A percentile compares a stretch with the other conserved stretches of the same genome.
Evolutionary conservation across 139 green algal genomes (phyloP).

Genomic region (Coelastrella sp.): DNA sequence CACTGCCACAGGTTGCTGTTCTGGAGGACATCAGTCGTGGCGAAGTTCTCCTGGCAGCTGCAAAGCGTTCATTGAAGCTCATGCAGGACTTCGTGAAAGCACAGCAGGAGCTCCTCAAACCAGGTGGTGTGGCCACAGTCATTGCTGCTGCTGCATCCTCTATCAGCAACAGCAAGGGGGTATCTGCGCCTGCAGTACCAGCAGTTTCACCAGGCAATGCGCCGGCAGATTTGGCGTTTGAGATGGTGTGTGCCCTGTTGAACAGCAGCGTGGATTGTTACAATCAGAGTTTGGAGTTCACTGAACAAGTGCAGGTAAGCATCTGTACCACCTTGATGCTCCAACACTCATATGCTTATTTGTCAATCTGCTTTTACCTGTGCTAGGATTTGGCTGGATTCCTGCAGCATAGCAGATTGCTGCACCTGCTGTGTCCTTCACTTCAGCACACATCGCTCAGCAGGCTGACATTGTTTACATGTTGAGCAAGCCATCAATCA

Average conservation of each 20-base stretch:
- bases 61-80: constrained; percentile 22
- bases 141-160: constrained; percentile 58
- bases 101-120: constrained; percentile 27
- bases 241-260: constrained; percentile 78
- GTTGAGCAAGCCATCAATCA: too few relatives aligned
- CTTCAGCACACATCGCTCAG: too few relatives aligned
- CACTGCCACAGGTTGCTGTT: constrained; percentile 33
- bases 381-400: too few relatives aligned
- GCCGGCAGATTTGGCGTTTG: constrained; percentile 48
- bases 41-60: constrained; percentile 65
- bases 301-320: constrained; percentile 65
- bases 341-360: neutral
- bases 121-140: neutral
- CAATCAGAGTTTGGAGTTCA: constrained; percentile 82
- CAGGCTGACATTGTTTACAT: too few relatives aligned
- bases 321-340: neutral
- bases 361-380: too few relatives aligned
- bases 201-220: neutral
- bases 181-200: neutral
- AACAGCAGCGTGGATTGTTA: constrained; percentile 91
- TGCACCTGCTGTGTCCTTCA: too few relatives aligned
- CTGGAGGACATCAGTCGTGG: constrained; percentile 56
- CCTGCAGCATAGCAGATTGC: too few relatives aligned
- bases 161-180: constrained; percentile 26
- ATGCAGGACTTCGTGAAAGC: constrained; percentile 34